A percentile compares a stretch with the other conserved stretches of the same genome.
These are phyloP conservation scores for Nicotiana tabacum DNA, from an alignment of 257 asterid genomes.

Conservation along the genomic window DNA sequence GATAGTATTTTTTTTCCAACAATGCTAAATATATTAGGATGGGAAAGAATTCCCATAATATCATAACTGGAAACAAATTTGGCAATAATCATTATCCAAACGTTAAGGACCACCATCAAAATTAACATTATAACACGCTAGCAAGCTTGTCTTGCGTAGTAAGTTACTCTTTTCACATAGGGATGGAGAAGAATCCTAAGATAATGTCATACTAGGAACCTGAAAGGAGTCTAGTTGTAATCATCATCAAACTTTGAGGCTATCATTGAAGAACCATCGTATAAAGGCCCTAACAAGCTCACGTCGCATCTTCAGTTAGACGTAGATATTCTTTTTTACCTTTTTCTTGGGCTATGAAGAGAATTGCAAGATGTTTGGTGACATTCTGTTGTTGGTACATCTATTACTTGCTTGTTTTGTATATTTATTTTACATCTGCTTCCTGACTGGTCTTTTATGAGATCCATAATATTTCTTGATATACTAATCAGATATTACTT, in stretches of 20 bases:
- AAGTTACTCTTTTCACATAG: not conserved
- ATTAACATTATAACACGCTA: not conserved
- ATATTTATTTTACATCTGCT: not conserved
- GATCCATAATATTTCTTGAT: not conserved
- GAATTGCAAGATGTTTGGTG: not conserved
- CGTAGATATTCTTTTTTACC: not conserved
- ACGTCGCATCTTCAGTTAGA: not conserved
- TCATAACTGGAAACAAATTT: not conserved
- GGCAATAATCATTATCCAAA: not conserved
- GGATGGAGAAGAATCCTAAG: not conserved
- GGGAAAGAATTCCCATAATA: not conserved
- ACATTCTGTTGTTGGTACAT: not conserved
- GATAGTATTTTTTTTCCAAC: not conserved
- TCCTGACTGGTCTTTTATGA: not conserved
- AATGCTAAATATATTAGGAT: not conserved
- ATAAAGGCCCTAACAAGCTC: not conserved
- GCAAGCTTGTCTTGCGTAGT: not conserved
- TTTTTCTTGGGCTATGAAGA: not conserved
- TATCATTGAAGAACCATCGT: not conserved
- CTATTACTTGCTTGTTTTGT: not conserved
- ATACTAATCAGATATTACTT: not conserved
- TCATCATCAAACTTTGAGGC: not conserved
- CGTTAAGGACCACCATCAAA: not conserved
- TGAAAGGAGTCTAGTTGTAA: not conserved
- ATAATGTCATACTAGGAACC: not conserved